Evolutionary conservation across 2,329 filamentous ascomycete species (phyloP).

Genomic region (Ophiostoma sp.): DNA sequence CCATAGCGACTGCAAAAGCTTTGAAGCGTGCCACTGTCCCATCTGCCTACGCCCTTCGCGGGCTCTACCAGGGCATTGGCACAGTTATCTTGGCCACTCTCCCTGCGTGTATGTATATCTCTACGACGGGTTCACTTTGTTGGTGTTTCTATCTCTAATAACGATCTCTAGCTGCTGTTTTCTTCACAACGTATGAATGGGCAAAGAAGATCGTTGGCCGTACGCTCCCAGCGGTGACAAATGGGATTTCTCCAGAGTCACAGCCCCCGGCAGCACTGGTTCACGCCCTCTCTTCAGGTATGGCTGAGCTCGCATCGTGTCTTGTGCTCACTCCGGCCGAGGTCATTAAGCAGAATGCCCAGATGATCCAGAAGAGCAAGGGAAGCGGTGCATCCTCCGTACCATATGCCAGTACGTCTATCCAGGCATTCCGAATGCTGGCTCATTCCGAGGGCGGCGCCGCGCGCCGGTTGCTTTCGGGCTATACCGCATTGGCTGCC

Average conservation of each 20-base stretch:
- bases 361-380: slow-evolving; percentile 62
- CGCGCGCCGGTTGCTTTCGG: slow-evolving; percentile 61
- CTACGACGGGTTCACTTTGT: neutral
- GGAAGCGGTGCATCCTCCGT: slow-evolving; percentile 33
- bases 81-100: slow-evolving; percentile 82
- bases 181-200: slow-evolving; percentile 87
- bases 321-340: slow-evolving; percentile 85
- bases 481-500: slow-evolving; percentile 78
- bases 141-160: neutral
- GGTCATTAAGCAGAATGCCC: slow-evolving; percentile 90
- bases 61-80: slow-evolving; percentile 84
- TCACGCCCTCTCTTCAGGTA: slow-evolving; percentile 71
- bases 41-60: slow-evolving; percentile 58
- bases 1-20: neutral
- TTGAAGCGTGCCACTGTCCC: slow-evolving; percentile 31
- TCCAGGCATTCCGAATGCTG: slow-evolving; percentile 51
- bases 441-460: slow-evolving; percentile 51
- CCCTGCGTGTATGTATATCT: slow-evolving; percentile 66
- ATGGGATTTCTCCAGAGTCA: slow-evolving; percentile 37
- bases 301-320: slow-evolving; percentile 82
- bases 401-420: slow-evolving; percentile 46
- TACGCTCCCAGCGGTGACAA: slow-evolving; percentile 41
- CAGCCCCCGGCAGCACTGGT: slow-evolving; percentile 57
- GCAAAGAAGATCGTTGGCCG: slow-evolving; percentile 64
- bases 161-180: slow-evolving; percentile 64